phyloP scores from a whole-genome alignment of 108 stramenopile genomes.

The Licmophora abbreviata region DNA sequence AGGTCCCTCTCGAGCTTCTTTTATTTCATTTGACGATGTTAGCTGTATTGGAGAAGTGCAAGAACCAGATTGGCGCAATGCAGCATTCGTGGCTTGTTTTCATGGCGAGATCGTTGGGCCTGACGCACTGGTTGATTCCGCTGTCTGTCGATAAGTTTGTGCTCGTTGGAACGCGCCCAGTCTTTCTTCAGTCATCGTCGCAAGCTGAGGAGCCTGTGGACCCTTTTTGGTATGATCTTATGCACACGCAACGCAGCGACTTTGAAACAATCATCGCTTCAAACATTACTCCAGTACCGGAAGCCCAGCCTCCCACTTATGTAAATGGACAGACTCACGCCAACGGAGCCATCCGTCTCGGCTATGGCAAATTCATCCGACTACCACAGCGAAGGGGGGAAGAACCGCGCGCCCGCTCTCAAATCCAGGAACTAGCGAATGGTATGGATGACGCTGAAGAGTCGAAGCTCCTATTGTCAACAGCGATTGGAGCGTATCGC shows the following conservation, averaged over 20 bases:
- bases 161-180: conserved; percentile 32
- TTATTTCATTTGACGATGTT: conserved; percentile 91
- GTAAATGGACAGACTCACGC: conserved; percentile 20
- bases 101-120: conserved; percentile 40
- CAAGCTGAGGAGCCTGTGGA: conserved; percentile 16
- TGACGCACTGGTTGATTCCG: conserved; percentile 61
- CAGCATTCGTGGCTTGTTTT: conserved; percentile 73
- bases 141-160: conserved; percentile 44
- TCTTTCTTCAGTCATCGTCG: conserved; percentile 21
- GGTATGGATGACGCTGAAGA: neutral
- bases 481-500: conserved; percentile 64
- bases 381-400: conserved; percentile 17
- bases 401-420: conserved; percentile 9
- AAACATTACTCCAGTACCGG: conserved; percentile 9
- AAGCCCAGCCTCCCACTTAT: neutral
- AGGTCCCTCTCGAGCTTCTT: conserved; percentile 87
- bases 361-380: conserved; percentile 9
- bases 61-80: conserved; percentile 68
- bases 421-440: no score
- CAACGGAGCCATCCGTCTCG: conserved; percentile 47
- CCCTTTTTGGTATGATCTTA: conserved; percentile 59
- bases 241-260: conserved; percentile 15
- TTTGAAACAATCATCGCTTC: conserved; percentile 15
- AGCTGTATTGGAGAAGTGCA: conserved; percentile 77
- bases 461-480: conserved; percentile 34